phyloP scores from a whole-genome alignment of 2,329 filamentous ascomycete genomes.

The Fusarium verticillioides region DNA sequence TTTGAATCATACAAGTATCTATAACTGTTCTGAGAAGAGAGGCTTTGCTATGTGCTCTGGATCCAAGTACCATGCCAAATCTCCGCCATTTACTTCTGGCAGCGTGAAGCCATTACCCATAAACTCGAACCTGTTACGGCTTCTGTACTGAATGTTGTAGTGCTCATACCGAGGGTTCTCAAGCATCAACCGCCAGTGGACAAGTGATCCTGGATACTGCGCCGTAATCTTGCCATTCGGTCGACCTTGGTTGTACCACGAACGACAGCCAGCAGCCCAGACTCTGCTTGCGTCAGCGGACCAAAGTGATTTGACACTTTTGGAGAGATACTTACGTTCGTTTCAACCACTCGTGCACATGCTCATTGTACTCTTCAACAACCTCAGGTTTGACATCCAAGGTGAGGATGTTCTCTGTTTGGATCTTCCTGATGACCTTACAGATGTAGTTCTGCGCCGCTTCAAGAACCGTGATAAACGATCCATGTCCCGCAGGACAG shows the following conservation, averaged over 20 bases:
- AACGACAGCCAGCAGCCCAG: conserved; percentile 9
- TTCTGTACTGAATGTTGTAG: conserved; percentile 12
- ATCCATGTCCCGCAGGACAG: conserved; percentile 13
- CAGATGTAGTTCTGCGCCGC: conserved; percentile 18
- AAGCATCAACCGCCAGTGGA: conserved; percentile 16
- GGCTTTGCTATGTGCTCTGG: conserved; percentile 2
- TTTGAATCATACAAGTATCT: rapidly evolving
- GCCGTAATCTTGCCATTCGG: conserved; percentile 9
- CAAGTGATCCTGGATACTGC: conserved; percentile 12
- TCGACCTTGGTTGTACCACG: conserved; percentile 14
- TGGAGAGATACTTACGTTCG: neutral
- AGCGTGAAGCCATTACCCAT: conserved; percentile 16
- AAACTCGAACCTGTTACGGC: conserved; percentile 15
- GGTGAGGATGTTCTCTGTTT: conserved; percentile 13
- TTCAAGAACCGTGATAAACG: conserved; percentile 10
- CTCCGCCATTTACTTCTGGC: neutral
- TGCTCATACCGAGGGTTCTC: neutral
- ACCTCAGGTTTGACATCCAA: conserved; percentile 11
- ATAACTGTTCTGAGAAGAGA: conserved; percentile 1
- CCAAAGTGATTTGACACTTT: rapidly evolving
- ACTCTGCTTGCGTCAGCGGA: neutral
- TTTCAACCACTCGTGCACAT: conserved; percentile 11
- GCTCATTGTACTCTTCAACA: conserved; percentile 1
- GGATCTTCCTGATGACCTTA: conserved; percentile 18
- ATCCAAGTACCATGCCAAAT: conserved; percentile 15